Conservation (phyloP, 2,329 filamentous ascomycete species). For the Aspergillus persii region DNA sequence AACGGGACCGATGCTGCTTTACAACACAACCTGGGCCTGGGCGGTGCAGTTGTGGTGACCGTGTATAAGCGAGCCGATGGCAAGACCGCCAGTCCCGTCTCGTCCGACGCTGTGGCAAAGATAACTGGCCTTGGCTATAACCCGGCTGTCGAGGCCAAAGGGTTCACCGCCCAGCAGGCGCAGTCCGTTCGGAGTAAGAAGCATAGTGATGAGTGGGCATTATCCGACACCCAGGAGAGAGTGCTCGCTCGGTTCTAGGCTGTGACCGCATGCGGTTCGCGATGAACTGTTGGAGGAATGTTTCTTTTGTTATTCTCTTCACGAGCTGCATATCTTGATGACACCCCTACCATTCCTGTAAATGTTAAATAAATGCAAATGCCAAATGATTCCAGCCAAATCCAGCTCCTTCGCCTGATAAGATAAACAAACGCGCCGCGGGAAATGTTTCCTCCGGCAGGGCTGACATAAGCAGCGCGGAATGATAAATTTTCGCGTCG, state of each 20-base stretch:
- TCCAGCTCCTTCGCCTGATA: neutral
- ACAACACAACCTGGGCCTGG: slow-evolving; percentile 91
- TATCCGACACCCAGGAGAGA: slow-evolving; percentile 72
- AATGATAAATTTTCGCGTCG: slow-evolving; percentile 19
- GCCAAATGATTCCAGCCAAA: neutral
- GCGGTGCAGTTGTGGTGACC: slow-evolving; percentile 85
- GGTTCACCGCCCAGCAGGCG: slow-evolving; percentile 75
- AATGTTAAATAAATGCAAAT: too few species aligned
- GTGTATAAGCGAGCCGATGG: slow-evolving; percentile 86
- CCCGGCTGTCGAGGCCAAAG: slow-evolving; percentile 83
- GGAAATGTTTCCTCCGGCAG: neutral
- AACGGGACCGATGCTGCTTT: slow-evolving; percentile 69
- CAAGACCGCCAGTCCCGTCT: slow-evolving; percentile 58
- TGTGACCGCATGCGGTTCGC: neutral
- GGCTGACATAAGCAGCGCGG: slow-evolving; percentile 15
- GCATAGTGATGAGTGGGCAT: slow-evolving; percentile 68
- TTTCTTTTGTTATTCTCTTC: neutral
- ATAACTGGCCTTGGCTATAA: slow-evolving; percentile 79
- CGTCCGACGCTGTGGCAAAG: slow-evolving; percentile 63
- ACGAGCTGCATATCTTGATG: neutral
- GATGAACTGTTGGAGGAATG: neutral
- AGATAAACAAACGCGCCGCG: neutral
- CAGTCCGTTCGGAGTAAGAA: slow-evolving; percentile 69
- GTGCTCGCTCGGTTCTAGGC: slow-evolving; percentile 65
- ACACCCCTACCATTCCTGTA: neutral